phyloP scores from a whole-genome alignment of 2,329 filamentous ascomycete genomes.

The Xylogone sp. region DNA sequence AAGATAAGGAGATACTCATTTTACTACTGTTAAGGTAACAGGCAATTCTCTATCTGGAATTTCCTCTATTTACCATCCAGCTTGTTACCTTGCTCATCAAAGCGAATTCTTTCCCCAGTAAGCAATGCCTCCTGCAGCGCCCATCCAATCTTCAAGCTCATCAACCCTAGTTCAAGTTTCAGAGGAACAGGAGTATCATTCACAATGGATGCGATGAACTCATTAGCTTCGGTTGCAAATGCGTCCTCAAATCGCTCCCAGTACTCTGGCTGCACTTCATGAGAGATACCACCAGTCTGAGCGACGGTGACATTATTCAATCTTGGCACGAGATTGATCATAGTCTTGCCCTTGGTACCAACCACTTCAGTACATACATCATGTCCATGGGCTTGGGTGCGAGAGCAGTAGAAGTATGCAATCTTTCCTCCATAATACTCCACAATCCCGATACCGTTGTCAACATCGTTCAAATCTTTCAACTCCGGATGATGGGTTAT shows the following conservation, averaged over 20 bases:
- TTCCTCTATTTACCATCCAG: no score
- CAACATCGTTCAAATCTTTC: slow-evolving; percentile 51
- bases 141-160: slow-evolving; percentile 54
- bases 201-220: slow-evolving; percentile 56
- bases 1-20: no score
- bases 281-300: slow-evolving; percentile 46
- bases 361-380: slow-evolving; percentile 65
- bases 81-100: no score
- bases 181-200: slow-evolving; percentile 52
- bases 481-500: slow-evolving; percentile 55
- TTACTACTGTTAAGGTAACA: no score
- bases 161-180: slow-evolving; percentile 51
- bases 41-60: no score
- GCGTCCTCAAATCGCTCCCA: slow-evolving; percentile 59
- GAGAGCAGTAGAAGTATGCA: slow-evolving; percentile 57
- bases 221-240: slow-evolving; percentile 58
- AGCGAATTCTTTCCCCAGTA: slow-evolving; percentile 50
- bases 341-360: slow-evolving; percentile 59
- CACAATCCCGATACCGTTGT: slow-evolving; percentile 62
- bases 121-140: slow-evolving; percentile 54
- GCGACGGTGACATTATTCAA: slow-evolving; percentile 51
- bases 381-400: slow-evolving; percentile 65
- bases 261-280: slow-evolving; percentile 57
- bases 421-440: slow-evolving; percentile 62
- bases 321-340: slow-evolving; percentile 54